These are phyloP conservation scores for Pichia paraexigua DNA, from an alignment of 805 yeast species.

Conservation along the genomic window DNA sequence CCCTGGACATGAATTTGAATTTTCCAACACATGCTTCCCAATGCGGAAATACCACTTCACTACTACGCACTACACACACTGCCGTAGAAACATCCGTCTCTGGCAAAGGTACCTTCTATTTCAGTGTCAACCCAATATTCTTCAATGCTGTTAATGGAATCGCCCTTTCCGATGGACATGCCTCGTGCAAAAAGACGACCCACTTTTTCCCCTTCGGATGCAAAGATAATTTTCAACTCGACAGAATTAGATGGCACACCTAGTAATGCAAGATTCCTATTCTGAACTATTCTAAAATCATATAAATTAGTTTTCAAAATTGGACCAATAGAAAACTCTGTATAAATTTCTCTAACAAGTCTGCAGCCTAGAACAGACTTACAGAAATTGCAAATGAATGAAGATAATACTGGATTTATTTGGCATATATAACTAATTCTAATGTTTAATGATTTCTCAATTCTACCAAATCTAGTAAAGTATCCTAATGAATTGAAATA, in stretches of 20 bases:
- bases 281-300: constrained; percentile 48
- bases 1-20: too few species aligned
- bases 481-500: constrained; percentile 43
- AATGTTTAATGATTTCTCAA: constrained; percentile 19
- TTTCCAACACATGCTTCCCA: neutral
- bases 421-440: constrained; percentile 36
- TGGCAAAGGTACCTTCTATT: constrained; percentile 53
- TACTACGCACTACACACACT: neutral
- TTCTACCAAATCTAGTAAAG: constrained; percentile 30
- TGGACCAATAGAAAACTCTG: constrained; percentile 47
- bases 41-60: neutral
- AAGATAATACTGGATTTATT: constrained; percentile 12
- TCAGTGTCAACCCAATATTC: constrained; percentile 44
- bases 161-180: constrained; percentile 49
- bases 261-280: constrained; percentile 26
- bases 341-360: constrained; percentile 42
- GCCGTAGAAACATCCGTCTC: constrained; percentile 63
- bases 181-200: constrained; percentile 58
- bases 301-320: constrained; percentile 49
- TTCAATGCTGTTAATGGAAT: constrained; percentile 27
- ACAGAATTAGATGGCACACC: constrained; percentile 56
- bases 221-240: constrained; percentile 46
- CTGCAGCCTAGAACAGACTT: constrained; percentile 43
- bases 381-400: constrained; percentile 28
- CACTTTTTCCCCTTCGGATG: constrained; percentile 29